These are phyloP conservation scores for Chalciporus piperatus DNA, from an alignment of 768 basidiomycete genomes.

Conservation along the genomic window DNA sequence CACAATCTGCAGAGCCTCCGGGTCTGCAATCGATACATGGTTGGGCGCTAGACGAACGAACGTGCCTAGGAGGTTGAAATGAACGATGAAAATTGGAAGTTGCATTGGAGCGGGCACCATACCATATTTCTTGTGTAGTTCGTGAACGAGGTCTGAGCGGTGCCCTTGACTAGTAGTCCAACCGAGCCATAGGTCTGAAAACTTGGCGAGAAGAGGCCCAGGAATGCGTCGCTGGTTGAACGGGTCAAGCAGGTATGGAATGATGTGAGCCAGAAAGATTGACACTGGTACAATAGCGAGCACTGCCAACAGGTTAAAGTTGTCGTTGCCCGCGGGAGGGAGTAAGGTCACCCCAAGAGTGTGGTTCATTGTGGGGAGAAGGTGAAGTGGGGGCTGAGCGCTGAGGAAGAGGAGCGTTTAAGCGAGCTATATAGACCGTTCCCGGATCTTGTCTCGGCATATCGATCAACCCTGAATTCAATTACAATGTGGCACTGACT, in stretches of 20 bases:
- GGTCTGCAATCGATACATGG: conserved; percentile 74
- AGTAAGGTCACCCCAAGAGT: conserved; percentile 12
- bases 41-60: conserved; percentile 74
- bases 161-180: conserved; percentile 63
- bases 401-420: neutral
- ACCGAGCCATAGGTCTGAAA: conserved; percentile 74
- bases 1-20: conserved; percentile 68
- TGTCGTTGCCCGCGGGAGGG: neutral
- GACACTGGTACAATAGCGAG: conserved; percentile 16
- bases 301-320: conserved; percentile 1
- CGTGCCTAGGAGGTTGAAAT: conserved; percentile 40
- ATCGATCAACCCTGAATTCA: too few relatives aligned
- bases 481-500: too few relatives aligned
- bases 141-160: conserved; percentile 71
- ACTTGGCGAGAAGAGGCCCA: conserved; percentile 70
- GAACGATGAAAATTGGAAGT: neutral
- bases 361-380: conserved; percentile 14
- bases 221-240: conserved; percentile 59
- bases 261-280: conserved; percentile 30
- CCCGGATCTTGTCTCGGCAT: conserved; percentile 5
- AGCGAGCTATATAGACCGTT: neutral
- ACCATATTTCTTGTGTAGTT: conserved; percentile 75
- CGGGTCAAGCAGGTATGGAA: conserved; percentile 56
- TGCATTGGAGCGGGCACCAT: conserved; percentile 12
- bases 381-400: neutral